Evolutionary conservation across 139 green algal species (phyloP), one percentile per base, ranked within the genome.

Genomic region (Chlamydomonas urium): DNA sequence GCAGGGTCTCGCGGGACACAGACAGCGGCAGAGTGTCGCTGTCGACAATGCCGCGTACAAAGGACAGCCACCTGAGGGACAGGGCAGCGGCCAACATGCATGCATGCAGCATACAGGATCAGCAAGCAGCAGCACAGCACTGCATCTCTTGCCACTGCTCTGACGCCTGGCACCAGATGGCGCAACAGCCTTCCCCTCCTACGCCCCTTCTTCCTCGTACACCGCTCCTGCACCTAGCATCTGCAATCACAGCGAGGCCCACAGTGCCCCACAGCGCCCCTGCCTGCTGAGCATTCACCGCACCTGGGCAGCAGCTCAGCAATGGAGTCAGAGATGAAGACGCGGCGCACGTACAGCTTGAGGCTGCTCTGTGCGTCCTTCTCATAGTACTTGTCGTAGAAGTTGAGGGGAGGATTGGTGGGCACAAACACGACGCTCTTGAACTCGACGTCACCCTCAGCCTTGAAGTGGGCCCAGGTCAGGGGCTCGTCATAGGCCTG

Each of bases 371-470:
- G 70, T 0, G 66, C 47, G 47, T 77, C 82, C 56, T 87, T 87
- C 71, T 82, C 81, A 72, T 97, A 94, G 86, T 98, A 97, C 80
- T 97, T 95, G 78, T 98, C 90, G 45, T 92, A 90, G 71, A 97
- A 89, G 74, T 93, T 86, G 19, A 62, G 67, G 0, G 92, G 89
- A 2, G 91, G 76, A 45, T 47, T 75, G 35, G 76, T 71, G 10
- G 95, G 95, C 23, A 99, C 84, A 76, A 91, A 99, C 47, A 99
- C 78, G 3, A 99, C 77, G 0, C 93, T 75, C 47, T 90, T 92
- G 90, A 99, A 99, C 87, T 99, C 95, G 28, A 99, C 91, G 58
- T 99, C 95, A 6, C 95, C 95, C 86, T 99, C 95, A 0, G 94
- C 95, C 63, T 71, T 71, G 63, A 71, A 71, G 63, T 71, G 63